Conservation (phyloP, 1,284 basidiomycete genomes). For the Sparassis latifolia region DNA sequence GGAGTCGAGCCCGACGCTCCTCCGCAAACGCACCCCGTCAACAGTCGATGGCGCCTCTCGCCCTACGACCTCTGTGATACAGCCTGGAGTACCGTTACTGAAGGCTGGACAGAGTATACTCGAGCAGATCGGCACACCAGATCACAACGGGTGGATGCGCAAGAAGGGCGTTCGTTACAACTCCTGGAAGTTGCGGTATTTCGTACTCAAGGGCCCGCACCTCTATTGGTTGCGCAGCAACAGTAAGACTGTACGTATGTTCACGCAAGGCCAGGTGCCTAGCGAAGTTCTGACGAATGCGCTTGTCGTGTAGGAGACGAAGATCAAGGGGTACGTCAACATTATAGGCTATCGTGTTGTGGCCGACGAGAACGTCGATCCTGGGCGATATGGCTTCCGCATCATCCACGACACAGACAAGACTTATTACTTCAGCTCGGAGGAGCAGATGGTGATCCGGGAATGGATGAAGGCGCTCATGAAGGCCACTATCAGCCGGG, state of each 20-base stretch:
- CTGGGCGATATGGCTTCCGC: constrained; percentile 93
- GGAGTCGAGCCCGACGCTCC: constrained; percentile 21
- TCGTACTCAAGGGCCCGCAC: constrained; percentile 91
- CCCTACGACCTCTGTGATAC: neutral
- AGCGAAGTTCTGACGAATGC: neutral
- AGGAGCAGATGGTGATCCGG: constrained; percentile 78
- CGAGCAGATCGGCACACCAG: constrained; percentile 84
- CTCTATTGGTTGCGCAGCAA: constrained; percentile 80
- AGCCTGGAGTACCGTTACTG: constrained; percentile 30
- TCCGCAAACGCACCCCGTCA: constrained; percentile 49
- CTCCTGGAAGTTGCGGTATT: constrained; percentile 89
- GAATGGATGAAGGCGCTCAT: constrained; percentile 99
- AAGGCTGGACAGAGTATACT: constrained; percentile 69
- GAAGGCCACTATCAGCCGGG: constrained; percentile 95
- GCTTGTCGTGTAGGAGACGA: constrained; percentile 59
- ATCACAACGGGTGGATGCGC: constrained; percentile 90
- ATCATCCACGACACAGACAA: constrained; percentile 88
- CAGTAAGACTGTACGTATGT: constrained; percentile 52
- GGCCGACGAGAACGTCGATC: constrained; percentile 87
- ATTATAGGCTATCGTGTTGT: constrained; percentile 91
- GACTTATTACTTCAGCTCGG: constrained; percentile 87
- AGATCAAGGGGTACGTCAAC: constrained; percentile 94
- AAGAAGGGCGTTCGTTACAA: constrained; percentile 95
- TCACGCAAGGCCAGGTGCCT: neutral
- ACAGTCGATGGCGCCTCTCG: constrained; percentile 16